phyloP scores from a whole-genome alignment of 805 yeast species.

The Lachancea dasiensis region DNA sequence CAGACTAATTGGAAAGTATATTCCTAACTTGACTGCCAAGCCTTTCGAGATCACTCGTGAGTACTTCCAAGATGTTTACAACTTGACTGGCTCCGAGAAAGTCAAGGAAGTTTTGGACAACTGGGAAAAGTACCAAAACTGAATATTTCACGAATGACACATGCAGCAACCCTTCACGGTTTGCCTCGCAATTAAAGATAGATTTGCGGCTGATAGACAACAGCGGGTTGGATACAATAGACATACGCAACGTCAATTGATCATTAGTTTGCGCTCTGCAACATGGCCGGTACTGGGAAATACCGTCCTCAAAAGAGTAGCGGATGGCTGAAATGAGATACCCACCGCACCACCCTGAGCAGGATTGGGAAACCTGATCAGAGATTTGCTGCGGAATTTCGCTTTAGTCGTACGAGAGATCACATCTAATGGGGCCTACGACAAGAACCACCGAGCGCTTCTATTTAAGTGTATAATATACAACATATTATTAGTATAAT shows the following conservation, averaged over 20 bases:
- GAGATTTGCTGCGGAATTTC: not conserved
- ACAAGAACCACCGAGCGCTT: too few relatives aligned
- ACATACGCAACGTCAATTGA: too few relatives aligned
- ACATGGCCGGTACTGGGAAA: slow-evolving; percentile 6
- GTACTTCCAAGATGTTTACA: slow-evolving; percentile 93
- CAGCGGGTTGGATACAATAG: too few relatives aligned
- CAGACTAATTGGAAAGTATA: slow-evolving; percentile 87
- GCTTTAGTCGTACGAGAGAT: not conserved
- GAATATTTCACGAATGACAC: not conserved
- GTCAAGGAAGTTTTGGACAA: slow-evolving; percentile 85
- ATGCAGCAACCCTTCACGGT: too few relatives aligned
- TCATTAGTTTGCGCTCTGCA: not conserved
- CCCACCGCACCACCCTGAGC: not conserved
- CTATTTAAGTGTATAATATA: too few relatives aligned
- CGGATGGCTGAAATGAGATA: too few relatives aligned
- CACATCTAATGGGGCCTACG: too few relatives aligned
- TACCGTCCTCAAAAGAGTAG: not conserved
- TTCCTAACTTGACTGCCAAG: slow-evolving; percentile 97
- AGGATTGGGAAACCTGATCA: slow-evolving; percentile 2
- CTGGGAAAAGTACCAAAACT: slow-evolving; percentile 78
- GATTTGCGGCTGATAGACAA: not conserved
- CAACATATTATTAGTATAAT: too few relatives aligned
- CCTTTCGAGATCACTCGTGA: slow-evolving; percentile 95
- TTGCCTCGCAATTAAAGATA: not conserved
- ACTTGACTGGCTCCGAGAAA: slow-evolving; percentile 84